These are phyloP conservation scores for Aciculosporium take DNA, from an alignment of 2,329 filamentous ascomycete species.

Conservation along the genomic window DNA sequence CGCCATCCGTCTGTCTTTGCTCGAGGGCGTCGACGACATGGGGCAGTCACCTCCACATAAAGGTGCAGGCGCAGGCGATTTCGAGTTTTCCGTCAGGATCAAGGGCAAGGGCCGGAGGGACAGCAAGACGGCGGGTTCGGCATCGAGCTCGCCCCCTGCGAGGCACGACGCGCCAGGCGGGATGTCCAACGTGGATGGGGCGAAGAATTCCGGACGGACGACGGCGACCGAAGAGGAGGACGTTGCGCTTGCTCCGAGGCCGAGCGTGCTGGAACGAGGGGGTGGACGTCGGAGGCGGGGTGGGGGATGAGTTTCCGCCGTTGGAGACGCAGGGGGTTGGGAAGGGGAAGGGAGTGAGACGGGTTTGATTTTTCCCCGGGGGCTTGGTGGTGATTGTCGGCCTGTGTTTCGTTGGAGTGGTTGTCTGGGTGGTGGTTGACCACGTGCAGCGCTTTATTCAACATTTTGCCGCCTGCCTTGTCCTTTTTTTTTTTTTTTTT, in stretches of 20 bases:
- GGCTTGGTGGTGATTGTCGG: neutral
- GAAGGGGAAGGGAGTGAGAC: conserved; percentile 26
- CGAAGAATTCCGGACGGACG: neutral
- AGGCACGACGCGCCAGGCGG: conserved; percentile 21
- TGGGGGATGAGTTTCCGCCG: conserved; percentile 25
- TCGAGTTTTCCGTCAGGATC: conserved; percentile 38
- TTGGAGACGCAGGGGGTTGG: conserved; percentile 27
- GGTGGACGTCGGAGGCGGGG: conserved; percentile 2
- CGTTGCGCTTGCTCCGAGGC: conserved; percentile 42
- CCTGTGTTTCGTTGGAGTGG: neutral
- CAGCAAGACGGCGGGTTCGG: conserved; percentile 23
- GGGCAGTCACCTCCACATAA: conserved; percentile 32
- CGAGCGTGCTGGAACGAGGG: conserved; percentile 44
- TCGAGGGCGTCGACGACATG: conserved; percentile 38
- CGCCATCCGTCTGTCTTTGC: conserved; percentile 45
- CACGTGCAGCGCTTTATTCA: no score
- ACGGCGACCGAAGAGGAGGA: conserved; percentile 34
- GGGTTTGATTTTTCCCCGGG: conserved; percentile 5
- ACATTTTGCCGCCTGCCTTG: neutral
- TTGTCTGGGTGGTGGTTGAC: no score
- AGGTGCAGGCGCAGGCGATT: conserved; percentile 31
- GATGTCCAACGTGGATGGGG: conserved; percentile 7
- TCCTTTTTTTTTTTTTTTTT: neutral
- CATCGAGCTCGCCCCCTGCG: conserved; percentile 20
- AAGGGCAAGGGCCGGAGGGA: conserved; percentile 27